These are phyloP conservation scores for Conringia planisiliqua DNA, from an alignment of 345 rosid species.

Conservation along the genomic window DNA sequence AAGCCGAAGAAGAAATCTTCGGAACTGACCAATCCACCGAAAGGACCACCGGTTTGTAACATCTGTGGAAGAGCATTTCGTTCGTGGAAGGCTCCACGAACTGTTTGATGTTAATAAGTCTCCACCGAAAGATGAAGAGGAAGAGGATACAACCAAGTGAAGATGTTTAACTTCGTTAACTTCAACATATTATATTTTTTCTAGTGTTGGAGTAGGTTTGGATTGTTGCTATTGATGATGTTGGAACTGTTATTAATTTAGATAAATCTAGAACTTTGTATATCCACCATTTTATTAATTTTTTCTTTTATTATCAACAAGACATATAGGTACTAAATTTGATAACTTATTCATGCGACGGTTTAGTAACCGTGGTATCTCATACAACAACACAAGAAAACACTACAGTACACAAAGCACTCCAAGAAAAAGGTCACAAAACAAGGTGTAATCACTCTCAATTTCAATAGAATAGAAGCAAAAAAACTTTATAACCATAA, in stretches of 20 bases:
- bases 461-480: neutral
- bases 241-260: no score
- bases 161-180: neutral
- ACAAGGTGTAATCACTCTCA: neutral
- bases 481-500: neutral
- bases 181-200: neutral
- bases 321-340: no score
- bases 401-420: neutral
- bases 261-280: no score
- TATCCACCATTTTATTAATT: no score
- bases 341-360: no score
- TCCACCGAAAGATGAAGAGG: conserved; percentile 14
- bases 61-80: conserved; percentile 21
- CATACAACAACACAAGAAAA: neutral
- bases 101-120: conserved; percentile 29
- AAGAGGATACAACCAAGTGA: neutral
- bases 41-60: conserved; percentile 23
- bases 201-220: neutral
- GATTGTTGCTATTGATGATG: no score
- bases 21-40: conserved; percentile 4
- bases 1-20: conserved; percentile 1
- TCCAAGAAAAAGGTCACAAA: neutral
- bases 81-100: conserved; percentile 32
- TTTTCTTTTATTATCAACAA: no score
- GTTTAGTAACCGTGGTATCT: no score